These are phyloP conservation scores for Pichia kudriavzevii DNA, from an alignment of 1,139 yeast species.

Conservation along the genomic window DNA sequence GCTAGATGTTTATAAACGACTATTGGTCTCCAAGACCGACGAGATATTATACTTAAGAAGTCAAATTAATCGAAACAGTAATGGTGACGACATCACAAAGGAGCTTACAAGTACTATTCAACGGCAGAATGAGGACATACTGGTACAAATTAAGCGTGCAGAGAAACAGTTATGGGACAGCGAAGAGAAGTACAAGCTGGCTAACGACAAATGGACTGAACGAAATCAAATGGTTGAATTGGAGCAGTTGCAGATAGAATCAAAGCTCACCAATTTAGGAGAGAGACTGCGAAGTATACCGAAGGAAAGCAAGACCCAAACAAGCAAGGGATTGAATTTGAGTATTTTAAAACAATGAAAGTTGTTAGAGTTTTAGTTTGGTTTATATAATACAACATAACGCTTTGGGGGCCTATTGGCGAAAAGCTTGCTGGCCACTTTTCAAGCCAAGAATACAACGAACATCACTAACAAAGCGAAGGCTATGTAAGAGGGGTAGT, in stretches of 20 bases:
- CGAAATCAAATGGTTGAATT: slow-evolving; percentile 3
- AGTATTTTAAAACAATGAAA: slow-evolving; percentile 3
- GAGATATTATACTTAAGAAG: background rate
- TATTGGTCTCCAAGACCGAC: slow-evolving; percentile 12
- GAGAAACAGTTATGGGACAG: slow-evolving; percentile 3
- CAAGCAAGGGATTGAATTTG: slow-evolving; percentile 8
- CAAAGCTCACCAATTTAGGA: slow-evolving; percentile 4
- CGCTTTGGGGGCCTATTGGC: too few relatives aligned
- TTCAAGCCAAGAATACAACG: slow-evolving; percentile 69
- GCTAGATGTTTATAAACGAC: slow-evolving; percentile 8
- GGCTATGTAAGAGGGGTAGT: slow-evolving; percentile 71
- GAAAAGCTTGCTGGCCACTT: slow-evolving; percentile 67
- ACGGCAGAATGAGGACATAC: slow-evolving; percentile 4
- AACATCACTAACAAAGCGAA: slow-evolving; percentile 82
- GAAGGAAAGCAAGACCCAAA: background rate
- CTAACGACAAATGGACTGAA: background rate
- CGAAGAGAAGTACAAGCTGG: slow-evolving; percentile 2
- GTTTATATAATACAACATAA: too few relatives aligned
- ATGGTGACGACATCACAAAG: slow-evolving; percentile 1
- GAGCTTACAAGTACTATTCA: slow-evolving; percentile 8
- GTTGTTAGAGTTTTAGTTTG: background rate
- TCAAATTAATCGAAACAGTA: background rate
- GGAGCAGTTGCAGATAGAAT: slow-evolving; percentile 9
- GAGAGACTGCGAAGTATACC: slow-evolving; percentile 3
- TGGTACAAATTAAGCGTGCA: slow-evolving; percentile 7